Percentiles rank a stretch among this genome's conserved stretches.
phyloP scores from a whole-genome alignment of 192 early-diverging fungal genomes.

The Entophlyctis luteolus region DNA sequence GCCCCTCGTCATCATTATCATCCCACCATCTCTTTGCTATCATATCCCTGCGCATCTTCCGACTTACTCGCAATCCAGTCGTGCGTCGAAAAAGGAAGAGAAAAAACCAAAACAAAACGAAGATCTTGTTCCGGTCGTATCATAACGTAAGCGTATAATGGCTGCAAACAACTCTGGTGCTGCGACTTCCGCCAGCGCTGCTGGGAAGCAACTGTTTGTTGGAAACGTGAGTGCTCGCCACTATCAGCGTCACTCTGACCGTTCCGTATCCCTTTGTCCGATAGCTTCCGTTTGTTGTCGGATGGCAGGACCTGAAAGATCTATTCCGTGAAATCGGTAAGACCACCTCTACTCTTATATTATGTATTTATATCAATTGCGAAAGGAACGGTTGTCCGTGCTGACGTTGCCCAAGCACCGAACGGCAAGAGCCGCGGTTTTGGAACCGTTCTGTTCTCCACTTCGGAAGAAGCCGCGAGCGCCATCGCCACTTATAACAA shows the following conservation, averaged over 20 bases:
- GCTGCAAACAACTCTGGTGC: conserved; percentile 15
- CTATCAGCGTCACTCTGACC: too few relatives aligned
- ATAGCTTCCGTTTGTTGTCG: conserved; percentile 67
- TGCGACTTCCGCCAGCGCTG: conserved; percentile 1
- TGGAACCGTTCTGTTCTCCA: conserved; percentile 44
- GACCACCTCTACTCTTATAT: background rate
- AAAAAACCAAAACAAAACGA: too few relatives aligned
- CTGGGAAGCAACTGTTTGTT: conserved; percentile 59
- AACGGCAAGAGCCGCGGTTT: conserved; percentile 45
- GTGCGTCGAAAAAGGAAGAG: too few relatives aligned
- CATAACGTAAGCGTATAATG: too few relatives aligned
- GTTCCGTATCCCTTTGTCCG: background rate
- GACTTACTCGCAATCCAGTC: too few relatives aligned
- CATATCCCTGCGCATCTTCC: too few relatives aligned
- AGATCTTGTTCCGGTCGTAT: too few relatives aligned
- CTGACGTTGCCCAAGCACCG: conserved; percentile 36
- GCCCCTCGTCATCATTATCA: too few relatives aligned
- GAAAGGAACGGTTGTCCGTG: conserved; percentile 42
- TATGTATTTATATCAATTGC: too few relatives aligned
- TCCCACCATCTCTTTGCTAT: too few relatives aligned
- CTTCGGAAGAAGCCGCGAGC: conserved; percentile 38
- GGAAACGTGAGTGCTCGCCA: conserved; percentile 58
- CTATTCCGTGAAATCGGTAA: conserved; percentile 41
- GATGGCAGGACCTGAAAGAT: conserved; percentile 70
- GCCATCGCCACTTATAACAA: conserved; percentile 46